Evolutionary conservation across 2,329 filamentous ascomycete species (phyloP).

Genomic region (Epichloe sylvatica): DNA sequence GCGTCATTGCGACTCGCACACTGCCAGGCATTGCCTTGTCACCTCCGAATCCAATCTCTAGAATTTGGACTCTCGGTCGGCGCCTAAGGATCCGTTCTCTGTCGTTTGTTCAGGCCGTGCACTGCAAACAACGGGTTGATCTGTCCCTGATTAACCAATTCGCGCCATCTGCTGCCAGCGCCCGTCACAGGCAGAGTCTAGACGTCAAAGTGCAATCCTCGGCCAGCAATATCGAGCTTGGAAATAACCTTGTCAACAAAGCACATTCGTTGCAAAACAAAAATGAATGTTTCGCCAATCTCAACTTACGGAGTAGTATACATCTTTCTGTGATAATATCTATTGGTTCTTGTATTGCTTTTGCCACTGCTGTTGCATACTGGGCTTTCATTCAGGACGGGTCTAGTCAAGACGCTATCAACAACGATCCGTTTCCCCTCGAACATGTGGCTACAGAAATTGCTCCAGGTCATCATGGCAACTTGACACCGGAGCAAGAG

Average conservation of each 20-base stretch:
- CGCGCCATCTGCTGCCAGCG: not conserved
- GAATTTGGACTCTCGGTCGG: not conserved
- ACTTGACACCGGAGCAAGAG: constrained; percentile 79
- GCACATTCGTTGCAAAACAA: not conserved
- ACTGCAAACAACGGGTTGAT: not conserved
- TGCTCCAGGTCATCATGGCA: constrained; percentile 64
- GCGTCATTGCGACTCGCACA: not conserved
- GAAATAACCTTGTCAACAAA: not conserved
- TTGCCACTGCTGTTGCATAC: constrained; percentile 3
- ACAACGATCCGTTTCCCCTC: not conserved
- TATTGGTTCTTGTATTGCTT: constrained; percentile 2
- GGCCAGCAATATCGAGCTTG: not conserved
- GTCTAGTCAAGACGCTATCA: not conserved
- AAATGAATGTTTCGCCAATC: not conserved
- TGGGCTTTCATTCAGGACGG: not conserved
- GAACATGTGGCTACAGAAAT: constrained; percentile 27
- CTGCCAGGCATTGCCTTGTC: not conserved
- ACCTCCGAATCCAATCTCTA: not conserved
- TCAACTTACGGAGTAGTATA: not conserved
- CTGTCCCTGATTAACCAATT: not conserved
- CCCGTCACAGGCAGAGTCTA: not conserved
- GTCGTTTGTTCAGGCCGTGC: not conserved
- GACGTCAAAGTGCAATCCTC: not conserved
- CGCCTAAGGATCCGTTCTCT: not conserved
- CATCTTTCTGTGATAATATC: not conserved